These are phyloP conservation scores for Pichia eremophila DNA, from an alignment of 805 yeast genomes.

Conservation along the genomic window DNA sequence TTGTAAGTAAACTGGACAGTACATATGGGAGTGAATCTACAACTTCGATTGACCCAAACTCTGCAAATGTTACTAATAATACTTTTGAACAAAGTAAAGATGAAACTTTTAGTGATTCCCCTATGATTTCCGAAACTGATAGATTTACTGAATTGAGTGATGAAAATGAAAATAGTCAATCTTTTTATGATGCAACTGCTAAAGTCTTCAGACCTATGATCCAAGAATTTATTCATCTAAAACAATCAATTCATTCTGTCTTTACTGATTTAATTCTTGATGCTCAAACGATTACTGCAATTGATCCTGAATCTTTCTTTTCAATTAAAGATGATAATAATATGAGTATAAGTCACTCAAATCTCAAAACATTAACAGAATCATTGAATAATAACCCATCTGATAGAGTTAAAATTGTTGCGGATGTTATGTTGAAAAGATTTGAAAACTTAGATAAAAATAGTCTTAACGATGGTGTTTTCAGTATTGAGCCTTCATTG, in stretches of 20 bases:
- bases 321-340: slow-evolving; percentile 25
- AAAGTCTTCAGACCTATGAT: slow-evolving; percentile 34
- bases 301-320: slow-evolving; percentile 65
- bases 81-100: not conserved
- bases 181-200: slow-evolving; percentile 27
- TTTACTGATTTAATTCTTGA: slow-evolving; percentile 53
- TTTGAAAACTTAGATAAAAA: slow-evolving; percentile 29
- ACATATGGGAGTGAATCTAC: not conserved
- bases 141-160: slow-evolving; percentile 6
- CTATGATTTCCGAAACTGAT: slow-evolving; percentile 3
- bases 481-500: slow-evolving; percentile 19
- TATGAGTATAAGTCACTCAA: not conserved
- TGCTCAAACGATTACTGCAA: slow-evolving; percentile 58
- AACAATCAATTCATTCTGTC: slow-evolving; percentile 61
- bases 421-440: slow-evolving; percentile 36
- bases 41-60: not conserved
- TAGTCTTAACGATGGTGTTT: slow-evolving; percentile 29
- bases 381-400: not conserved
- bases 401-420: slow-evolving; percentile 32
- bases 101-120: not conserved
- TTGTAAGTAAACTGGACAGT: slow-evolving; percentile 2
- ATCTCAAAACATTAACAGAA: slow-evolving; percentile 13
- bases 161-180: slow-evolving; percentile 12
- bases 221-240: slow-evolving; percentile 65
- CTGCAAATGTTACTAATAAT: not conserved